Evolutionary conservation across 768 basidiomycete genomes (phyloP).

Genomic region (Amanita jacksonii): DNA sequence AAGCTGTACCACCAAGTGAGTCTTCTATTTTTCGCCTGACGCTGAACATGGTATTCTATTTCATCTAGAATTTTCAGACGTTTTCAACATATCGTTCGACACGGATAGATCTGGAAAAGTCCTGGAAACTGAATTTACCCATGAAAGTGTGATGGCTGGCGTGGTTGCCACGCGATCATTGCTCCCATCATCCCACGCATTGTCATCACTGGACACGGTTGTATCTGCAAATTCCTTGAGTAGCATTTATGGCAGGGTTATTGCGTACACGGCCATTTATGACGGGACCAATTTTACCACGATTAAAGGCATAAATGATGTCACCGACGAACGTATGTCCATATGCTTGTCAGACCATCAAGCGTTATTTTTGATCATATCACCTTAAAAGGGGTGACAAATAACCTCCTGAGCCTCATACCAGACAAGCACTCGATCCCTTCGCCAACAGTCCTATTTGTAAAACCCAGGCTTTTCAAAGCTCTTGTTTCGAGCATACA

Average conservation of each 20-base stretch:
- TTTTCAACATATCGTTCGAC: constrained; percentile 64
- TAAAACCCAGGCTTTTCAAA: constrained; percentile 53
- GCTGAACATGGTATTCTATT: constrained; percentile 1
- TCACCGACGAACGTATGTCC: constrained; percentile 34
- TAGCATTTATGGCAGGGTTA: constrained; percentile 68
- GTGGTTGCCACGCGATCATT: constrained; percentile 71
- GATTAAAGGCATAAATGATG: constrained; percentile 44
- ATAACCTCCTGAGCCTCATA: constrained; percentile 38
- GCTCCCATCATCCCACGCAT: constrained; percentile 60
- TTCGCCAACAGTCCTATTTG: constrained; percentile 72
- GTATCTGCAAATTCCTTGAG: constrained; percentile 66
- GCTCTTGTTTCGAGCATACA: constrained; percentile 45
- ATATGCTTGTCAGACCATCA: not conserved
- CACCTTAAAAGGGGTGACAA: not conserved
- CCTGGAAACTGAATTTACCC: constrained; percentile 61
- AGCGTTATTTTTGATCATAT: not conserved
- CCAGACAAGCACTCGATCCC: constrained; percentile 45
- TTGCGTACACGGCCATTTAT: constrained; percentile 72
- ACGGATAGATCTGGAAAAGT: constrained; percentile 40
- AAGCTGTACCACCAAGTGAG: constrained; percentile 46
- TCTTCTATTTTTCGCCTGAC: constrained; percentile 10
- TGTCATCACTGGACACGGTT: constrained; percentile 69
- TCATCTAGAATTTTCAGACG: constrained; percentile 42
- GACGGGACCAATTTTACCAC: constrained; percentile 71
- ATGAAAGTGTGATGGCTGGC: constrained; percentile 82